Evolutionary conservation across 1,284 basidiomycete genomes (phyloP).

Genomic region (Tylopilus orsonianus): DNA sequence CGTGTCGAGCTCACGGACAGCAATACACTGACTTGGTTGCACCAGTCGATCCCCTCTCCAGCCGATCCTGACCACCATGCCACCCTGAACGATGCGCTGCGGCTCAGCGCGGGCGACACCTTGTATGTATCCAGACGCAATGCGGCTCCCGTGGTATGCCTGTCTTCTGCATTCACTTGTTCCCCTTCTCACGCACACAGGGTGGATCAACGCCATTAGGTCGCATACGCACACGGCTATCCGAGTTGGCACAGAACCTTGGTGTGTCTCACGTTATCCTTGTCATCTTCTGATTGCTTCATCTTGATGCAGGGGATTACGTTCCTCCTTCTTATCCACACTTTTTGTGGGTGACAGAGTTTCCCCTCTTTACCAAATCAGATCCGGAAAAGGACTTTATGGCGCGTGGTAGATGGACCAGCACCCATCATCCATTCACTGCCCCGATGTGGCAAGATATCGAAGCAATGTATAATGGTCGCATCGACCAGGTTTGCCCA

Average conservation of each 20-base stretch:
- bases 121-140: conserved; percentile 50
- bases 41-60: conserved; percentile 32
- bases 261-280: conserved; percentile 44
- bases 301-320: conserved; percentile 47
- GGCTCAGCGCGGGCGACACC: conserved; percentile 40
- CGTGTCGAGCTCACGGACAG: conserved; percentile 45
- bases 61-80: conserved; percentile 26
- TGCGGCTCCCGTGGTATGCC: conserved; percentile 44
- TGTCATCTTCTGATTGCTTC: conserved; percentile 4
- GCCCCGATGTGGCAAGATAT: conserved; percentile 93
- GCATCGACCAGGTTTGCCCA: conserved; percentile 58
- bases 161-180: conserved; percentile 6
- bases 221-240: conserved; percentile 66
- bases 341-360: conserved; percentile 95
- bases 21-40: conserved; percentile 49
- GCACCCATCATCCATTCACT: conserved; percentile 94
- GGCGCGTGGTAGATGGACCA: conserved; percentile 84
- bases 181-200: conserved; percentile 40
- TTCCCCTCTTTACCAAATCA: conserved; percentile 88
- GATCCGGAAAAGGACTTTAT: conserved; percentile 88
- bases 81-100: conserved; percentile 30
- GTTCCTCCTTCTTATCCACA: conserved; percentile 61
- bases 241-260: conserved; percentile 58
- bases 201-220: conserved; percentile 86
- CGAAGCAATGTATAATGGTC: conserved; percentile 66